These are phyloP conservation scores for Crinitomyces ghanaensis DNA, from an alignment of 805 yeast genomes.

Conservation along the genomic window DNA sequence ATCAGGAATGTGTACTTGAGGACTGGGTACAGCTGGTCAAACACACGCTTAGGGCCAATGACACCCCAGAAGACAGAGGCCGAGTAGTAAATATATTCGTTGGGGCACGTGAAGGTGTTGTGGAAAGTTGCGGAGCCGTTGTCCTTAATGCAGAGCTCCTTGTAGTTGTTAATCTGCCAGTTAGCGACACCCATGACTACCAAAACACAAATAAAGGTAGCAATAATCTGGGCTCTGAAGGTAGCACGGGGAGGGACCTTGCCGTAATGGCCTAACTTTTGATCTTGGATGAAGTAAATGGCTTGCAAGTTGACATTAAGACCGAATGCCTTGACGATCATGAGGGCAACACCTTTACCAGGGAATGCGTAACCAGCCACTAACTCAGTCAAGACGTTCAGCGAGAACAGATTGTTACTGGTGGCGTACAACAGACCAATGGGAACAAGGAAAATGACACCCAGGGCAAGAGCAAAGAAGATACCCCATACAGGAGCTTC, in stretches of 20 bases:
- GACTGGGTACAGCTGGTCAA: constrained; percentile 45
- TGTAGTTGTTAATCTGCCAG: constrained; percentile 25
- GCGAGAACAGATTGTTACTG: constrained; percentile 45
- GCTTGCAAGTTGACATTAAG: constrained; percentile 46
- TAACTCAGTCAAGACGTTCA: constrained; percentile 52
- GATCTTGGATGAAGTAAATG: constrained; percentile 45
- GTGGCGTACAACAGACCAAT: constrained; percentile 48
- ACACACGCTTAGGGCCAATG: constrained; percentile 44
- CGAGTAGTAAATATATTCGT: constrained; percentile 32
- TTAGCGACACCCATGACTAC: constrained; percentile 24
- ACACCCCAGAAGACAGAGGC: constrained; percentile 48
- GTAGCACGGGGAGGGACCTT: constrained; percentile 33
- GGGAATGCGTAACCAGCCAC: constrained; percentile 58
- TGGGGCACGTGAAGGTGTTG: constrained; percentile 31
- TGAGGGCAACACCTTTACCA: constrained; percentile 44
- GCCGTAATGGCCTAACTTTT: constrained; percentile 37
- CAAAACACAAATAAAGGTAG: constrained; percentile 30
- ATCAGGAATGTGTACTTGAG: constrained; percentile 54
- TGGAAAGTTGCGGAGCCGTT: constrained; percentile 1
- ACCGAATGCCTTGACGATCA: constrained; percentile 37
- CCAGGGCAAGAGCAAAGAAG: constrained; percentile 45
- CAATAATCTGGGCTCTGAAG: constrained; percentile 31
- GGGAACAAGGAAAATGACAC: constrained; percentile 48
- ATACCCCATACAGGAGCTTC: constrained; percentile 55
- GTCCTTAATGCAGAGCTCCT: constrained; percentile 30